Evolutionary conservation across 139 green algal genomes (phyloP).

Genomic region (Tetradesmus lagerheimii): DNA sequence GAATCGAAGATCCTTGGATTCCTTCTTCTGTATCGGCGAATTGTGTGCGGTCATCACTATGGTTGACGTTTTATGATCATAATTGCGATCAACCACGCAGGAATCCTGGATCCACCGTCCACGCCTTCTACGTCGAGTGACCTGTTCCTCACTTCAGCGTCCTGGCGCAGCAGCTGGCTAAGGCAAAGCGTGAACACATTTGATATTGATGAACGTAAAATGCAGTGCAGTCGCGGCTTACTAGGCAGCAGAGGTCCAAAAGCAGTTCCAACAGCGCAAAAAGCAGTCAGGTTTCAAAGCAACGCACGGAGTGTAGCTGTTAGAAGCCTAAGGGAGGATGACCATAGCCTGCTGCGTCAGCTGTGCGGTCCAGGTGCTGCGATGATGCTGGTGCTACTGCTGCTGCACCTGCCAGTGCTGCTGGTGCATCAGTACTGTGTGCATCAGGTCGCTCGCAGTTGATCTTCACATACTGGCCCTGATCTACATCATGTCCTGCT

Average conservation of each 20-base stretch:
- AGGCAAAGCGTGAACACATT: not conserved
- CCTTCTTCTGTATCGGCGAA: not conserved
- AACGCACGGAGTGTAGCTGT: not conserved
- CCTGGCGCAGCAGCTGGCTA: not conserved
- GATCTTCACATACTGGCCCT: not conserved
- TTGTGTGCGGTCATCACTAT: not conserved
- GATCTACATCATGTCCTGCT: not conserved
- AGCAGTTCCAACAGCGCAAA: not conserved
- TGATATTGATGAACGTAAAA: not conserved
- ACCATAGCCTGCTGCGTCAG: conserved; percentile 36
- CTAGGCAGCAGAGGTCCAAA: not conserved
- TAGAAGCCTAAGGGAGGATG: not conserved
- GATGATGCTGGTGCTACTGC: not conserved
- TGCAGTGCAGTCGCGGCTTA: not conserved
- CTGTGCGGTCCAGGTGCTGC: conserved; percentile 23
- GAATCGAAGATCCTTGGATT: not conserved
- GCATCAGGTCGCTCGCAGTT: not conserved
- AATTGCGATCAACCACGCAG: no score
- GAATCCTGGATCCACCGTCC: not conserved
- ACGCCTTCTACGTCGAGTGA: not conserved
- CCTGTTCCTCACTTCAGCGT: not conserved
- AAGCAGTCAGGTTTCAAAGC: not conserved
- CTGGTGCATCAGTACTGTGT: not conserved
- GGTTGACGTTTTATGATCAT: no score
- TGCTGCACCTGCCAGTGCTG: not conserved